Evolutionary conservation across 257 asterid species (phyloP), one percentile per base, ranked within the genome.

Genomic region (Primulina eburnea): DNA sequence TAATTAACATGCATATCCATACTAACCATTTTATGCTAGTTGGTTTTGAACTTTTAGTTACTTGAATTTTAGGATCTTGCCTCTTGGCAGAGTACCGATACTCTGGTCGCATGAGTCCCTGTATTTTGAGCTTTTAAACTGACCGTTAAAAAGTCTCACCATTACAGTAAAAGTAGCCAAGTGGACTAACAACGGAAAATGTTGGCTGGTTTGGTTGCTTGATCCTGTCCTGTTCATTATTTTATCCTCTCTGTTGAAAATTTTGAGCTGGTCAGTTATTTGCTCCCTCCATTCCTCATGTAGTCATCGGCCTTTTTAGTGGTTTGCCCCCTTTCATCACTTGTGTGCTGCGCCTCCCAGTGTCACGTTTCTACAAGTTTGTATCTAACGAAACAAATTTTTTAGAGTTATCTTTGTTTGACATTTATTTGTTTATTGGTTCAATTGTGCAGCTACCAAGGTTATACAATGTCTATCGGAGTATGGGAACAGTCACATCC

Each of bases 401-500:
- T 64, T 10, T 65, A 20, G 8, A 62, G 18, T 52, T 53, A 10
- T 73, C 61, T 64, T 47, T 79, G 71, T 60, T 70, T 70, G 58
- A 56, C 64, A 62, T 43, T 18, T 73, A 67, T 52, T 52, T 63
- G 18, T 62, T 64, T 79, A 56, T 66, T 77, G 72, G 68, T 76
- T 74, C 75, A 60, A 55, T 43, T 77, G 50, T 87, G 89, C 97
- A 92, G 98, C 90, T 92, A 81, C 98, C 98, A 66, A 87, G 87
- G 80, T 76, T 92, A 55, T 92, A 92, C 89, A 92, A 88, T 74
- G 79, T 92, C 78, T 92, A 92, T 92, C 82, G 83, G 75, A 75
- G 94, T 75, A 92, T 92, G 98, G 98, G 98, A 74, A 90, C 95
- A 59, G 96, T 82, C 52, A 92, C 93, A 69, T 90, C 97, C 71